These are phyloP conservation scores for Kwoniella botswanensis DNA, from an alignment of 768 basidiomycete genomes.

Conservation along the genomic window DNA sequence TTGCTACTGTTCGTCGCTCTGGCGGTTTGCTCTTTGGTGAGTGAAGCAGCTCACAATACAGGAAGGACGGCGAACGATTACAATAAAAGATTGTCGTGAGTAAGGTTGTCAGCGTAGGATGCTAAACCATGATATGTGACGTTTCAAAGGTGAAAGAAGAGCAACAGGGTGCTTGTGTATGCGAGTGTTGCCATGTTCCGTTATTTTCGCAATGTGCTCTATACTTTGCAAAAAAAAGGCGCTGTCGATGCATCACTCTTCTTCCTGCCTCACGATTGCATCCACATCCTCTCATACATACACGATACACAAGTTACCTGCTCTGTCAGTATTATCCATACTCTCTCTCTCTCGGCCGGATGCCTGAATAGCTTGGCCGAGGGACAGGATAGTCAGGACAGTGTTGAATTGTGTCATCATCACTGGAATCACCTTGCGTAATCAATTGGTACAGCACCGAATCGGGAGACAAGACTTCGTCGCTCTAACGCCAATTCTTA, in stretches of 20 bases:
- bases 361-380: neutral
- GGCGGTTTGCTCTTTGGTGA: too few relatives aligned
- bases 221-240: too few relatives aligned
- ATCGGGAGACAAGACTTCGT: conserved; percentile 6
- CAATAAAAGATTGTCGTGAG: neutral
- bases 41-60: too few relatives aligned
- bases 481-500: neutral
- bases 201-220: too few relatives aligned
- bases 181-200: too few relatives aligned
- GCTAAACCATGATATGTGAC: neutral
- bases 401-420: neutral
- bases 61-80: too few relatives aligned
- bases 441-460: neutral
- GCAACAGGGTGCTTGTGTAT: too few relatives aligned
- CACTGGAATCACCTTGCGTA: conserved; percentile 6
- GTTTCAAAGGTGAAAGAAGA: neutral
- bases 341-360: neutral
- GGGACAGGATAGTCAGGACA: too few relatives aligned
- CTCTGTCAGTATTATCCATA: neutral
- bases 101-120: neutral
- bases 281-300: neutral
- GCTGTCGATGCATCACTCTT: too few relatives aligned
- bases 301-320: neutral
- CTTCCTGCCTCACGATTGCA: neutral
- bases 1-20: too few relatives aligned